A percentile compares a stretch with the other conserved stretches of the same genome.
Evolutionary conservation across 2,329 filamentous ascomycete species (phyloP).

Genomic region (Venturia effusa): DNA sequence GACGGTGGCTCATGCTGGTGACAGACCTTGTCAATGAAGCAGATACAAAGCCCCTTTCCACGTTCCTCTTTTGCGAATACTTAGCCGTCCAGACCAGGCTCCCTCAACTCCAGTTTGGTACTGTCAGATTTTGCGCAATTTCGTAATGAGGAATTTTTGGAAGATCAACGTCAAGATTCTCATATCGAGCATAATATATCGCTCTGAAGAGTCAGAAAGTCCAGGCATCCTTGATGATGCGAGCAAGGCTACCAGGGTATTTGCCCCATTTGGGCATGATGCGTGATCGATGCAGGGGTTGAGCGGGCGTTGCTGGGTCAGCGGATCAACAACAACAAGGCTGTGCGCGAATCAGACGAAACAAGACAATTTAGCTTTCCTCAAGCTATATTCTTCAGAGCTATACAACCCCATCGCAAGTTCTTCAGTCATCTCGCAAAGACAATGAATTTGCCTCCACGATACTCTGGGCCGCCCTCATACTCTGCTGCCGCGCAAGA

Average conservation of each 20-base stretch:
- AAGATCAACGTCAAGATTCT: neutral
- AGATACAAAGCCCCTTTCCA: too few relatives aligned
- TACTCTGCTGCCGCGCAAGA: constrained; percentile 31
- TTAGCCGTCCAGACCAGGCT: too few relatives aligned
- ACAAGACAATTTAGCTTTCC: too few relatives aligned
- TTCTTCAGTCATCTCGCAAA: neutral
- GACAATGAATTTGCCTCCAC: constrained; percentile 15
- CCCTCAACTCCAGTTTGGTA: too few relatives aligned
- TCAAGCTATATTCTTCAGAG: neutral
- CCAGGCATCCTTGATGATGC: neutral
- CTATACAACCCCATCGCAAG: neutral
- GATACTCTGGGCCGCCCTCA: constrained; percentile 32
- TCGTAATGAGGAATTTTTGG: too few relatives aligned
- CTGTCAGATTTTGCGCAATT: too few relatives aligned
- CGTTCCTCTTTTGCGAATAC: too few relatives aligned
- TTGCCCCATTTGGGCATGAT: neutral
- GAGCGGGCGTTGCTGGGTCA: neutral
- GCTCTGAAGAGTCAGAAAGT: neutral
- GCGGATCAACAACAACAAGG: neutral
- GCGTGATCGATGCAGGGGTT: neutral
- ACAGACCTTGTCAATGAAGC: too few relatives aligned
- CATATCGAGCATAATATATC: neutral
- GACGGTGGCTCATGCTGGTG: too few relatives aligned
- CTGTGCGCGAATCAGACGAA: neutral
- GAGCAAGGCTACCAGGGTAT: neutral